Evolutionary conservation across 257 asterid genomes (phyloP), one percentile per base, ranked within the genome.

Genomic region (Lycium ferocissimum): DNA sequence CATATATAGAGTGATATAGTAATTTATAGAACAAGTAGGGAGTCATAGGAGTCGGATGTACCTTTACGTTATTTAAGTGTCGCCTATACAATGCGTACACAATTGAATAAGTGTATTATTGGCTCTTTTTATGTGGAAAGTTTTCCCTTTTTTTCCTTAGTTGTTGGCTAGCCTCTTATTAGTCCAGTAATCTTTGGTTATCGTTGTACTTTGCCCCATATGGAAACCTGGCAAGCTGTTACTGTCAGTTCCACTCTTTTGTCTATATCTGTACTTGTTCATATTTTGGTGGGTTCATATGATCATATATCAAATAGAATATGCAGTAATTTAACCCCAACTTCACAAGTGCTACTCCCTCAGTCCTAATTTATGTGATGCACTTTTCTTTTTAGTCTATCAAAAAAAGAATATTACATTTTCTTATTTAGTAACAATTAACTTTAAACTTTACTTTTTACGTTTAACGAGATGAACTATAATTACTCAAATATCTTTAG

Each of bases 171-270:
- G 70, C 38, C 26, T 58, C 10, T 12, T 22, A 45, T 20, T 11
- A 45, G 38, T 47, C 5, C 45, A 40, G 0, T 45, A 72, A 72
- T 72, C 58, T 43, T n/a, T 43, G 58, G 43, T 11, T 75, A 75
- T 49, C 13, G 12, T 75, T 47, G n/a, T 75, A 75, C 43, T 47
- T 47, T 73, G 81, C 81, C 40, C 80, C 40, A 73, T 20, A n/a
- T 73, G 7, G 59, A 14, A 47, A 73, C 35, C 3, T 47, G 1
- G 6, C 20, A 47, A 73, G 40, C 12, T 47, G 2, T 73, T 59
- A 45, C 59, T 73, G n/a, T 73, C 81, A 20, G 0, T 12, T 47
- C 61, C 81, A 73, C 61, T 73, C 15, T 22, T 73, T 73, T 11
- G 17, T 61, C 22, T 57, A 17, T 57, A 17, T 15, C 15, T 4